These are phyloP conservation scores for Phytopythium montanum DNA, from an alignment of 352 stramenopile genomes.

Conservation along the genomic window DNA sequence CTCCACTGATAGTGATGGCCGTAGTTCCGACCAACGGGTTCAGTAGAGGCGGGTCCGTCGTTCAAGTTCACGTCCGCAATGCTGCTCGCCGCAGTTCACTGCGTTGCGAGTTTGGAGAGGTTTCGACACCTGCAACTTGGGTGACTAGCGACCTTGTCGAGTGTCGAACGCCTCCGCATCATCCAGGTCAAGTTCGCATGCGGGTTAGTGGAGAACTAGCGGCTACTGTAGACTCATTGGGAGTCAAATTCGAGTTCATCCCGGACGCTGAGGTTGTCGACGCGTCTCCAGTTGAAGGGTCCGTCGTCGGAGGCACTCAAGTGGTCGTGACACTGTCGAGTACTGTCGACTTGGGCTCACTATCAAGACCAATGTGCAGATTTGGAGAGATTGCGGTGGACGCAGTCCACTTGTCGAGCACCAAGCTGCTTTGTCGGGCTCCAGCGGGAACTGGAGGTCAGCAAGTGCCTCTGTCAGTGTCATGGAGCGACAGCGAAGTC, in stretches of 20 bases:
- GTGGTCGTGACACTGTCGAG: slow-evolving; percentile 24
- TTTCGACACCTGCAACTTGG: slow-evolving; percentile 9
- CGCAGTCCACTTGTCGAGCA: slow-evolving; percentile 5
- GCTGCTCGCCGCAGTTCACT: slow-evolving; percentile 6
- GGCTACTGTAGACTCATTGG: slow-evolving; percentile 9
- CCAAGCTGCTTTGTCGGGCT: slow-evolving; percentile 20
- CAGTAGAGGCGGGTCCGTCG: slow-evolving; percentile 17
- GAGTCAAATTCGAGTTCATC: slow-evolving; percentile 26
- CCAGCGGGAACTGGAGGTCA: slow-evolving; percentile 10
- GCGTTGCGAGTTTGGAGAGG: slow-evolving; percentile 28
- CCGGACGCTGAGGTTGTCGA: slow-evolving; percentile 22
- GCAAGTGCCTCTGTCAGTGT: slow-evolving; percentile 14
- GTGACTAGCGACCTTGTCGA: slow-evolving; percentile 13
- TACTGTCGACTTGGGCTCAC: slow-evolving; percentile 7
- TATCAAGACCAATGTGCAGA: slow-evolving; percentile 13
- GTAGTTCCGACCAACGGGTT: slow-evolving; percentile 26
- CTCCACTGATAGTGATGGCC: slow-evolving; percentile 14
- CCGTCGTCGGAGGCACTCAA: slow-evolving; percentile 17
- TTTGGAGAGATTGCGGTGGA: slow-evolving; percentile 22
- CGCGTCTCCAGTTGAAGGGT: slow-evolving; percentile 16
- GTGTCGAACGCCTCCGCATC: slow-evolving; percentile 24
- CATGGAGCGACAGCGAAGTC: slow-evolving; percentile 21
- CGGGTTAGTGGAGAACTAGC: slow-evolving; percentile 9
- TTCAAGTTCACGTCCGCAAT: slow-evolving; percentile 17
- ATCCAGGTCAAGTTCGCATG: slow-evolving; percentile 14